Percentiles rank a stretch among this genome's conserved stretches.
phyloP scores from a whole-genome alignment of 257 asterid species.

The Thymus mandschuricus region DNA sequence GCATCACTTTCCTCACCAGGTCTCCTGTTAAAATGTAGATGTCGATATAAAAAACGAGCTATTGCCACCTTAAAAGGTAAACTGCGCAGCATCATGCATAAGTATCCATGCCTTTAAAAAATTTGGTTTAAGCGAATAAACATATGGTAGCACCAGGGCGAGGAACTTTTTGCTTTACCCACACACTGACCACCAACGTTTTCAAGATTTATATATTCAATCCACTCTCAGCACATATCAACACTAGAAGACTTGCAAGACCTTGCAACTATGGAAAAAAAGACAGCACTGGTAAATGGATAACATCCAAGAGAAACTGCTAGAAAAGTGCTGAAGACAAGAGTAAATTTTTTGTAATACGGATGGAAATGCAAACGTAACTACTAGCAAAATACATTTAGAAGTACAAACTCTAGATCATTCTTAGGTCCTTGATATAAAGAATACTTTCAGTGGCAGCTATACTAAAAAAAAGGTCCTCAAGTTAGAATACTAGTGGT shows the following conservation, averaged over 20 bases:
- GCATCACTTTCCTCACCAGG: conserved; percentile 87
- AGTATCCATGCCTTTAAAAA: conserved; percentile 4
- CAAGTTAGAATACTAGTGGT: too few relatives aligned
- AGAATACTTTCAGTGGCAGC: not conserved
- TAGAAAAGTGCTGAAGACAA: not conserved
- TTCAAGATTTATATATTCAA: not conserved
- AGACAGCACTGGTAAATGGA: not conserved
- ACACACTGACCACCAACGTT: not conserved
- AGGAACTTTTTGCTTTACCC: conserved; percentile 8
- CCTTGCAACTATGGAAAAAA: conserved; percentile 7
- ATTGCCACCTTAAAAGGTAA: not conserved
- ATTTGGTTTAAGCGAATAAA: not conserved
- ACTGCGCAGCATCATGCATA: not conserved
- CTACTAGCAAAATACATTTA: not conserved
- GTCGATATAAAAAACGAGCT: conserved; percentile 10
- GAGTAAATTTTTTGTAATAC: not conserved
- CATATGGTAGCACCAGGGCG: not conserved
- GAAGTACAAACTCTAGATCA: not conserved
- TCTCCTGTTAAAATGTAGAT: conserved; percentile 49
- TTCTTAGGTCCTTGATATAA: not conserved
- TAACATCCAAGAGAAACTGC: not conserved
- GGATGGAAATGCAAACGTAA: not conserved
- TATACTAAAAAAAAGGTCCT: too few relatives aligned
- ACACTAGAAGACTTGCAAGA: not conserved
- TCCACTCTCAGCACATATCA: not conserved